Conservation (phyloP, 2,329 filamentous ascomycete genomes). For the Colletotrichum musae region DNA sequence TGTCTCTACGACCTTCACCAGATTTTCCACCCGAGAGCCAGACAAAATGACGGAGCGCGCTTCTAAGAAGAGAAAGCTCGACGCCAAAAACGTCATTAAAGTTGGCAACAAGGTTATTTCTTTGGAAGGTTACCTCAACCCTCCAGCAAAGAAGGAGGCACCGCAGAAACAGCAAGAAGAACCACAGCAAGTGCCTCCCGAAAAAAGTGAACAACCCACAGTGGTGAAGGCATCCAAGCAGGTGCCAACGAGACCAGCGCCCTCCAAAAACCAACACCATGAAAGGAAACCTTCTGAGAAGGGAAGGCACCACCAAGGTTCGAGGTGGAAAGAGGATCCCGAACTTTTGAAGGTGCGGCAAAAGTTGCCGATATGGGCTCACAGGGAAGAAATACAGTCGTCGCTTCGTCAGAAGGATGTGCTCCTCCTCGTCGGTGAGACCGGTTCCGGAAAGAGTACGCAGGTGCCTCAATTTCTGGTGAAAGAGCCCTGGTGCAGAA, state of each 20-base stretch:
- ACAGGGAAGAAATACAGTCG: slow-evolving; percentile 78
- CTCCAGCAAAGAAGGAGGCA: slow-evolving; percentile 46
- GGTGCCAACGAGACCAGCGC: neutral
- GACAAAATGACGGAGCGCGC: slow-evolving; percentile 47
- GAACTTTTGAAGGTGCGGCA: slow-evolving; percentile 67
- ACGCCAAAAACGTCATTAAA: slow-evolving; percentile 55
- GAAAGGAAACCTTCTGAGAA: slow-evolving; percentile 7
- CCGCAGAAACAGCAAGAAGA: slow-evolving; percentile 15
- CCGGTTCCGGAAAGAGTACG: slow-evolving; percentile 96
- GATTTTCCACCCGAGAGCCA: neutral
- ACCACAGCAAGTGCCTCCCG: slow-evolving; percentile 13
- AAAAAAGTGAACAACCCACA: slow-evolving; percentile 6
- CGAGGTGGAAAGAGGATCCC: slow-evolving; percentile 48
- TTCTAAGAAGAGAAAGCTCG: slow-evolving; percentile 56
- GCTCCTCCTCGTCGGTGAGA: slow-evolving; percentile 91
- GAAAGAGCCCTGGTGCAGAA: slow-evolving; percentile 82
- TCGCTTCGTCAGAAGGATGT: slow-evolving; percentile 78
- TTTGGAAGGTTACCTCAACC: slow-evolving; percentile 63
- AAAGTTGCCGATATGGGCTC: slow-evolving; percentile 84
- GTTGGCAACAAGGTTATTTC: slow-evolving; percentile 65
- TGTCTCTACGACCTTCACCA: neutral
- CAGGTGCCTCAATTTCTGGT: slow-evolving; percentile 94
- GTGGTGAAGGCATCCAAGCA: slow-evolving; percentile 11
- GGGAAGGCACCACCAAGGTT: slow-evolving; percentile 18
- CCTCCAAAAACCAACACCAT: slow-evolving; percentile 4